These are phyloP conservation scores for Pleomassaria siparia DNA, from an alignment of 2,329 filamentous ascomycete species.

Conservation along the genomic window DNA sequence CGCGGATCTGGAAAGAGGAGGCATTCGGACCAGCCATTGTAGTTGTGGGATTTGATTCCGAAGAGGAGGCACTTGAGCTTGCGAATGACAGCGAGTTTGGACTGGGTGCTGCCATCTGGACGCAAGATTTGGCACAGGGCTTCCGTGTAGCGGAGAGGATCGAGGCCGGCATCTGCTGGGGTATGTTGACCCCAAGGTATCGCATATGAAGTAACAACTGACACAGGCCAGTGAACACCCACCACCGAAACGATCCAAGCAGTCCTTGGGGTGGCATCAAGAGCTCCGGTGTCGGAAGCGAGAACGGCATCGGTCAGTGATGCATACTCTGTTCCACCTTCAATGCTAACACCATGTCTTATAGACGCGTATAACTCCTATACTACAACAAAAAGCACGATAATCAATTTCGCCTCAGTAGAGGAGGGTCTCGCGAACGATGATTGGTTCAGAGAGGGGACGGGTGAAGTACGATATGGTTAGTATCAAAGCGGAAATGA, in stretches of 20 bases:
- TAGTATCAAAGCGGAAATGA: slow-evolving; percentile 35
- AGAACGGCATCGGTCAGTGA: slow-evolving; percentile 68
- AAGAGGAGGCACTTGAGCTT: slow-evolving; percentile 49
- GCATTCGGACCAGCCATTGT: slow-evolving; percentile 57
- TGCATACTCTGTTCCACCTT: background rate
- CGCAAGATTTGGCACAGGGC: slow-evolving; percentile 51
- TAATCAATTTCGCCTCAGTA: slow-evolving; percentile 66
- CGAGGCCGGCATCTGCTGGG: slow-evolving; percentile 52
- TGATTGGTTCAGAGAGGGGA: slow-evolving; percentile 68
- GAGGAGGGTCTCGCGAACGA: slow-evolving; percentile 57
- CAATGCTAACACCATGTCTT: background rate
- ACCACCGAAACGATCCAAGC: slow-evolving; percentile 72
- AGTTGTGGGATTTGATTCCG: slow-evolving; percentile 49
- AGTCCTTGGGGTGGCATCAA: slow-evolving; percentile 70
- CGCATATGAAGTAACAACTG: background rate
- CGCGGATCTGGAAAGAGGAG: slow-evolving; percentile 48
- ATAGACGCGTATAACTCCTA: slow-evolving; percentile 47
- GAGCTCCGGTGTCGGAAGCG: slow-evolving; percentile 66
- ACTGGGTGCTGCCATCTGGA: slow-evolving; percentile 55
- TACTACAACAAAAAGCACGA: slow-evolving; percentile 62
- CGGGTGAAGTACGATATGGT: slow-evolving; percentile 62
- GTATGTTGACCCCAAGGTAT: slow-evolving; percentile 2
- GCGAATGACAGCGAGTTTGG: slow-evolving; percentile 56
- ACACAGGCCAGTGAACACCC: slow-evolving; percentile 46
- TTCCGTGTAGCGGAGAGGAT: slow-evolving; percentile 51